Conservation (phyloP, 306 rosid species). For the Pachyrhizus erosus region DNA sequence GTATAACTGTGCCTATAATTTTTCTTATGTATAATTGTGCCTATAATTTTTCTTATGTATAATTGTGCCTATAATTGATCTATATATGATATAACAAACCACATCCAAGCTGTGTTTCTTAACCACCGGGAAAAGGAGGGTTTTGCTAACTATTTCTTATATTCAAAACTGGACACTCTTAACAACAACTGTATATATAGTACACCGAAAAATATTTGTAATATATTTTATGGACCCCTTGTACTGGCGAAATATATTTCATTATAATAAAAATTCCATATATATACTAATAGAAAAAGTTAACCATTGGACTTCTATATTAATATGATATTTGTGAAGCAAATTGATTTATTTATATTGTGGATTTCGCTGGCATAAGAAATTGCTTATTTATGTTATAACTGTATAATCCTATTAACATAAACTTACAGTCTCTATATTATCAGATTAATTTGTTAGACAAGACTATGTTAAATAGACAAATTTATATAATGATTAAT, state of each 20-base stretch:
- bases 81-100: not conserved
- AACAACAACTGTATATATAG: not conserved
- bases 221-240: not conserved
- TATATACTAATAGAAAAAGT: not conserved
- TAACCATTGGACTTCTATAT: not conserved
- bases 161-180: not conserved
- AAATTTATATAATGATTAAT: not conserved
- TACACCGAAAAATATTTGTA: not conserved
- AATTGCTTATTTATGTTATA: not conserved
- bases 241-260: not conserved
- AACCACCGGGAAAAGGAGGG: constrained; percentile 2
- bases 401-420: not conserved
- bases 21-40: too few relatives aligned
- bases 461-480: not conserved
- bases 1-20: too few relatives aligned
- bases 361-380: not conserved
- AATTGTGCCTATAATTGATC: constrained; percentile 27
- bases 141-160: not conserved
- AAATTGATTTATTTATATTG: not conserved
- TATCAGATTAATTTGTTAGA: not conserved
- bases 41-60: not conserved
- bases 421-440: not conserved
- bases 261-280: not conserved
- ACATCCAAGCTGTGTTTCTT: constrained; percentile 3
- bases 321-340: not conserved